phyloP scores from a whole-genome alignment of 306 rosid genomes.

The Castanea mollissima region DNA sequence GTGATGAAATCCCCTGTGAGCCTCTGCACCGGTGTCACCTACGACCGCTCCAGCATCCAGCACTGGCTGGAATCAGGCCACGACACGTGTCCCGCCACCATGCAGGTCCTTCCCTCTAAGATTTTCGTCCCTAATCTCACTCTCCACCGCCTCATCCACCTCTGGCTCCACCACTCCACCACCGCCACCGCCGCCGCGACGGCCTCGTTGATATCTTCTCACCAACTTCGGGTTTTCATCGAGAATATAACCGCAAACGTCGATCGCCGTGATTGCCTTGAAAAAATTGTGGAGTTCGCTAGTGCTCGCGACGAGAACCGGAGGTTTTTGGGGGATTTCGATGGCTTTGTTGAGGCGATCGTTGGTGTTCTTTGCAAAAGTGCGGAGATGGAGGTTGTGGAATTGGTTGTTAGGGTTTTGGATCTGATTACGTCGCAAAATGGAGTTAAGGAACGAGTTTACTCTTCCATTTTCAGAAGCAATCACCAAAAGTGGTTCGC shows the following conservation, averaged over 20 bases:
- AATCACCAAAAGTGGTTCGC: conserved; percentile 26
- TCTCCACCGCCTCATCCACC: conserved; percentile 51
- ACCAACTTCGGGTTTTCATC: conserved; percentile 26
- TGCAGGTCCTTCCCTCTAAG: conserved; percentile 56
- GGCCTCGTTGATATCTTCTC: conserved; percentile 13
- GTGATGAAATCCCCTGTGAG: conserved; percentile 63
- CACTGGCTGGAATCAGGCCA: conserved; percentile 61
- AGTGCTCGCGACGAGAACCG: conserved; percentile 26
- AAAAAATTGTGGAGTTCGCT: conserved; percentile 31
- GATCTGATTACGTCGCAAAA: conserved; percentile 20
- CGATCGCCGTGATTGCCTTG: conserved; percentile 5
- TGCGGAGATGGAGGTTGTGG: conserved; percentile 17
- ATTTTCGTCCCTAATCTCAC: conserved; percentile 60
- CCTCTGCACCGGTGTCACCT: conserved; percentile 67
- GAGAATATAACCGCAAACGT: neutral
- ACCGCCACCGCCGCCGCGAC: neutral
- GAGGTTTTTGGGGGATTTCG: conserved; percentile 21
- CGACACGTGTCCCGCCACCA: conserved; percentile 65
- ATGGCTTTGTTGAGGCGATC: conserved; percentile 33
- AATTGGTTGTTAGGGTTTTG: conserved; percentile 28
- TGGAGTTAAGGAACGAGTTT: conserved; percentile 25
- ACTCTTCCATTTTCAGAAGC: conserved; percentile 15
- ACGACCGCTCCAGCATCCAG: conserved; percentile 64
- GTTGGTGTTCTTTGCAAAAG: conserved; percentile 26
- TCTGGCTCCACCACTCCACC: conserved; percentile 43